Conservation (phyloP, 2,329 filamentous ascomycete genomes). For the Monilinia laxa region DNA sequence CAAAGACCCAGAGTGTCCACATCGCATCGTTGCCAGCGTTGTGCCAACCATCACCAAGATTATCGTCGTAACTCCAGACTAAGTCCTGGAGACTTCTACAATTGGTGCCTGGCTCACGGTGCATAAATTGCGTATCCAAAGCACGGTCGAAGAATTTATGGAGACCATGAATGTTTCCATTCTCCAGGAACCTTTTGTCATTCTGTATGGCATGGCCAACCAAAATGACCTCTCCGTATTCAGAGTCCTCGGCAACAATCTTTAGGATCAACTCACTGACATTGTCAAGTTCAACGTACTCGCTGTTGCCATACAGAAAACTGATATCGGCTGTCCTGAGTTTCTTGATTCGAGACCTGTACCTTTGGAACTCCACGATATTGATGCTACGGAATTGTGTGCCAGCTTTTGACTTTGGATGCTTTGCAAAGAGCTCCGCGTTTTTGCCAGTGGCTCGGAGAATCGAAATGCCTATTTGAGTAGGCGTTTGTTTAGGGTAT, state of each 20-base stretch:
- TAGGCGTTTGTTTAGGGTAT: neutral
- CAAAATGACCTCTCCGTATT: neutral
- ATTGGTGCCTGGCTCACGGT: neutral
- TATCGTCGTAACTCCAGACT: neutral
- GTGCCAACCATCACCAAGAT: neutral
- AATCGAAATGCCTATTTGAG: conserved; percentile 4
- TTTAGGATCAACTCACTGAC: neutral
- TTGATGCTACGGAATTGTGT: neutral
- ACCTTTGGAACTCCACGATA: neutral
- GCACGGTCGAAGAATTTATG: neutral
- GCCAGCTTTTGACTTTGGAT: neutral
- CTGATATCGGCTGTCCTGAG: neutral
- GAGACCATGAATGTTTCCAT: neutral
- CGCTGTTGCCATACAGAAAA: neutral
- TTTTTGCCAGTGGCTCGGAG: neutral
- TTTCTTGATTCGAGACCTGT: neutral
- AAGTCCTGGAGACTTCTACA: neutral
- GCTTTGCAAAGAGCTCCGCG: neutral
- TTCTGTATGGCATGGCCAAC: conserved; percentile 13
- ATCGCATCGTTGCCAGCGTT: conserved; percentile 17
- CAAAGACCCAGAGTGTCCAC: conserved; percentile 9
- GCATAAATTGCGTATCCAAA: neutral
- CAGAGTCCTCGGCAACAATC: neutral
- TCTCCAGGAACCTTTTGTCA: neutral
- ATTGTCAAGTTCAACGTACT: neutral